phyloP scores from a whole-genome alignment of 257 asterid species.

The Penstemon newberryi region DNA sequence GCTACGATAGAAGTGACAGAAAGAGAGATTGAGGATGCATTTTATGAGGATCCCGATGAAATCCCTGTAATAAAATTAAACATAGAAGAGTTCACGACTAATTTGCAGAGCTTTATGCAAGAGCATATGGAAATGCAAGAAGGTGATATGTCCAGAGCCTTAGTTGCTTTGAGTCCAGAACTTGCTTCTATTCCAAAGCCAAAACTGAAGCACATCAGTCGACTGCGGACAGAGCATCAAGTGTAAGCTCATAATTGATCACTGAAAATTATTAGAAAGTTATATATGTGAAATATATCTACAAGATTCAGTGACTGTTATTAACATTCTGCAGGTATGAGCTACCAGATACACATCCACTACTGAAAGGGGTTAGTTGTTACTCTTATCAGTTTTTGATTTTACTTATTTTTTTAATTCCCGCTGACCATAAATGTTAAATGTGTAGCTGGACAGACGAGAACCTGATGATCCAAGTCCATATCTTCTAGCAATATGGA shows the following conservation, averaged over 20 bases:
- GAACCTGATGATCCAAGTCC: conserved; percentile 97
- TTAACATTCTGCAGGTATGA: conserved; percentile 66
- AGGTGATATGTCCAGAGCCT: conserved; percentile 77
- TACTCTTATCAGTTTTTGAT: conserved; percentile 16
- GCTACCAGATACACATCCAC: conserved; percentile 82
- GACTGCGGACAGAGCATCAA: conserved; percentile 91
- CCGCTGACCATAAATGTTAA: conserved; percentile 31
- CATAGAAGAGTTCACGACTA: conserved; percentile 62
- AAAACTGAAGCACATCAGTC: conserved; percentile 73
- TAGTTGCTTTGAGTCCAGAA: conserved; percentile 74
- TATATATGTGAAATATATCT: neutral
- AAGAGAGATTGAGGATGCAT: conserved; percentile 83
- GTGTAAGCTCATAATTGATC: conserved; percentile 58
- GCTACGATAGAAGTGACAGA: conserved; percentile 47
- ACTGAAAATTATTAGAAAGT: neutral
- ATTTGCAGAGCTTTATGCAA: conserved; percentile 62
- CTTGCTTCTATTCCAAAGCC: conserved; percentile 79
- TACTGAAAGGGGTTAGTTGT: conserved; percentile 65
- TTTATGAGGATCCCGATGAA: conserved; percentile 81
- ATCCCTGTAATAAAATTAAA: conserved; percentile 81
- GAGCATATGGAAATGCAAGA: conserved; percentile 57
- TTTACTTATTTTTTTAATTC: conserved; percentile 26
- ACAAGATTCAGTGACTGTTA: conserved; percentile 26
- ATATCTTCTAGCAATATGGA: conserved; percentile 95
- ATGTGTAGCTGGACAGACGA: conserved; percentile 76